Evolutionary conservation across 441 rosid genomes (phyloP), one percentile per base, ranked within the genome.

Genomic region (Corymbia citriodora): DNA sequence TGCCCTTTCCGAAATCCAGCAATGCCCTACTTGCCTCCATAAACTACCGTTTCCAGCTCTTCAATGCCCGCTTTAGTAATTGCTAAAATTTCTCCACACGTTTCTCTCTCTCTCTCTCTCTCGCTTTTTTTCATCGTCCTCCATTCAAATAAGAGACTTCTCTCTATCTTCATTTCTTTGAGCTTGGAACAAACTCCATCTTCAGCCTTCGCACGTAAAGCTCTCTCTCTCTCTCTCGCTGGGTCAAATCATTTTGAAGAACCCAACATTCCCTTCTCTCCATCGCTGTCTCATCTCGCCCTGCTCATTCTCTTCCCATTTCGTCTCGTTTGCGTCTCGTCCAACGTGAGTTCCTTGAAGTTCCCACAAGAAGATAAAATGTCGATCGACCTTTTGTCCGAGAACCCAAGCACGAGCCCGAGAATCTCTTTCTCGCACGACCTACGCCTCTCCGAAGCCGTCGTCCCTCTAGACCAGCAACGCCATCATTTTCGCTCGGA

Each of bases 381-480:
- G 79, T 27, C 91, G 45, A 87, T 89, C 82, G 91, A 89, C 33
- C 55, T 87, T 50, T 68, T 85, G 83, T 15, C 91, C 31, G 91
- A 90, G 70, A 86, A 74, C 79, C 72, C 89, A 16, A 72, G 55
- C 89, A 87, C 63, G 65, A 90, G 89, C 48, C 91, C 91, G 4
- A 87, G 91, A 81, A 87, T 90, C 25, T 90, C 92, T 27, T 91
- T 91, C 90, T 91, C 92, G 17, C 55, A 89, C n/a, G 91, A 88
- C 55, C 91, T 93, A 55, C 11, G 61, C 90, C 87, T 68, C 88
- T 48, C 88, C 52, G 88, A 74, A 59, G 89, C 89, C 23, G 36
- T 52, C 25, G 57, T 89, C 49, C 90, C 87, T 21, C 55, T 89
- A 33, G 90, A 89, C 72, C 49, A 33, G 65, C 45, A 87, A 19